These are phyloP conservation scores for Stemphylium beticola DNA, from an alignment of 2,329 filamentous ascomycete genomes.

Conservation along the genomic window DNA sequence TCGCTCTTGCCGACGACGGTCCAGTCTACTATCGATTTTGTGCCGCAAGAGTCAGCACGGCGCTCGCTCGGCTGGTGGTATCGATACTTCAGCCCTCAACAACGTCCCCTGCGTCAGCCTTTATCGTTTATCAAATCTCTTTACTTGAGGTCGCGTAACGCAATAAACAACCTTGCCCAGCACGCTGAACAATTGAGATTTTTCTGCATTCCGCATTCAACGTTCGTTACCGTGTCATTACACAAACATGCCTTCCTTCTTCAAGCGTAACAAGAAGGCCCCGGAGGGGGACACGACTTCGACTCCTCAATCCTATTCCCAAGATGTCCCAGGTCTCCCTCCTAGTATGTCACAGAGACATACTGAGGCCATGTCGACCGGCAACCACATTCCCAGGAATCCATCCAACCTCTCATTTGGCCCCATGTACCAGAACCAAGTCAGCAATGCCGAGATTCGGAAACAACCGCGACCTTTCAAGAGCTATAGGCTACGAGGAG, in stretches of 20 bases:
- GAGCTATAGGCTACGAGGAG: conserved; percentile 31
- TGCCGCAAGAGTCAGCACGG: conserved; percentile 12
- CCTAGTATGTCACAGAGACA: conserved; percentile 11
- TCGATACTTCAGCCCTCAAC: conserved; percentile 14
- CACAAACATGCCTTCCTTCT: conserved; percentile 11
- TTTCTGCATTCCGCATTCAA: neutral
- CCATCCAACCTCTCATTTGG: conserved; percentile 11
- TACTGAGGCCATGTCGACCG: neutral
- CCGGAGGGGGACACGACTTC: neutral
- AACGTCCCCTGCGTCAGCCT: neutral
- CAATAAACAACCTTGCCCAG: conserved; percentile 16
- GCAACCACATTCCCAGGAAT: conserved; percentile 5
- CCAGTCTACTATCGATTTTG: conserved; percentile 15
- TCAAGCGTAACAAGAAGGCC: conserved; percentile 15
- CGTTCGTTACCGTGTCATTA: neutral
- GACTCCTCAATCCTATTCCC: conserved; percentile 2
- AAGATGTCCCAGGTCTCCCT: conserved; percentile 11
- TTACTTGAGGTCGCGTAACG: conserved; percentile 2
- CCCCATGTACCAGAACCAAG: conserved; percentile 3
- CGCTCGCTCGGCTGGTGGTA: conserved; percentile 6
- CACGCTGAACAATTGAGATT: neutral
- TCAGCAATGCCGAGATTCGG: conserved; percentile 6
- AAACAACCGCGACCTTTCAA: conserved; percentile 29
- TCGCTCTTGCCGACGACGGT: conserved; percentile 11
- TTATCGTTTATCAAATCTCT: neutral